These are phyloP conservation scores for Candida mesenterica DNA, from an alignment of 1,139 yeast species.

Conservation along the genomic window DNA sequence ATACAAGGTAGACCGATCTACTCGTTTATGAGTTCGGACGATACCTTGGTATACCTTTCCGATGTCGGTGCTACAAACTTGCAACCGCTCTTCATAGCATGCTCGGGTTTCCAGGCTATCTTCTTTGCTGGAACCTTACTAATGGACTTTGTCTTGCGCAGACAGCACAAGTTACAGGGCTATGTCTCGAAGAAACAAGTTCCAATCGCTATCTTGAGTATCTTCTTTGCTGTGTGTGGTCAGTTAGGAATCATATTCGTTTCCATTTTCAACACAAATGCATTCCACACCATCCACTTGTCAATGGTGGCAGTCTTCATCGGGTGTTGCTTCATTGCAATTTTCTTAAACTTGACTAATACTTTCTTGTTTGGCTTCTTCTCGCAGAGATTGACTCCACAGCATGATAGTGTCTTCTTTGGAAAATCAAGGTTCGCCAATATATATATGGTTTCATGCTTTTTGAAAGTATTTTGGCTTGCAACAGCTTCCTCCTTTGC, in stretches of 20 bases:
- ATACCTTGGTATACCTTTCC: slow-evolving; percentile 70
- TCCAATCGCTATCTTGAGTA: slow-evolving; percentile 48
- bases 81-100: slow-evolving; percentile 26
- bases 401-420: slow-evolving; percentile 21
- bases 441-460: slow-evolving; percentile 49
- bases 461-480: slow-evolving; percentile 64
- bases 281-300: slow-evolving; percentile 59
- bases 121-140: slow-evolving; percentile 66
- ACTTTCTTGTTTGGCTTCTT: slow-evolving; percentile 61
- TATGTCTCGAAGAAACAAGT: slow-evolving; percentile 49
- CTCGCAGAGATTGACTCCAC: slow-evolving; percentile 40
- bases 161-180: slow-evolving; percentile 52
- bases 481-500: slow-evolving; percentile 69
- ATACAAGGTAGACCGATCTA: slow-evolving; percentile 77
- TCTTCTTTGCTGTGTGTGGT: slow-evolving; percentile 60
- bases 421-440: slow-evolving; percentile 39
- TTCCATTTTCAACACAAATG: slow-evolving; percentile 67
- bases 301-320: slow-evolving; percentile 75
- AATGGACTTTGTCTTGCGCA: slow-evolving; percentile 58
- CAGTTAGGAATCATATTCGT: slow-evolving; percentile 76
- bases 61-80: slow-evolving; percentile 30
- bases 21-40: slow-evolving; percentile 37
- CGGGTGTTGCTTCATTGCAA: slow-evolving; percentile 64
- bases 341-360: slow-evolving; percentile 58
- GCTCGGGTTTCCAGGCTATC: slow-evolving; percentile 57